Evolutionary conservation across 2,329 filamentous ascomycete genomes (phyloP), one percentile per base, ranked within the genome.

Genomic region (Chaetomium olivaceum): DNA sequence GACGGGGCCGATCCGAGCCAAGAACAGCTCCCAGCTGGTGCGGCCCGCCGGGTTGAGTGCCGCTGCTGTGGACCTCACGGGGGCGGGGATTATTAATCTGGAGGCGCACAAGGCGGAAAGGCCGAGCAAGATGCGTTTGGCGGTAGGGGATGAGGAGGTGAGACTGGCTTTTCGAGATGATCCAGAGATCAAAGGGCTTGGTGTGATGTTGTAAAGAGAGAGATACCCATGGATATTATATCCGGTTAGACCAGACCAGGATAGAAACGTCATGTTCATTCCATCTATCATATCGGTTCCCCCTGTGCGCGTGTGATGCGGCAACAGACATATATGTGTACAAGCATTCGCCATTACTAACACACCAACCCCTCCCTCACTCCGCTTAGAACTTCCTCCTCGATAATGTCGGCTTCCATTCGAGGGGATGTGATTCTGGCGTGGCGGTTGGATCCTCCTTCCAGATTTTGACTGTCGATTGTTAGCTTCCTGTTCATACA

Each of bases 391-490:
- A 95, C 77, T 93, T 95, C 76, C 91, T 87, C 74, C 90, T 84
- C 19, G 88, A 88, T 63, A 96, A 77, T 1, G 87, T 91, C 25
- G 93, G 93, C 74, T 91, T 92, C 95, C 95, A 99, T 54, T 96
- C 89, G 52, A 99, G 78, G 2, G 95, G 95, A 78, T 98, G 93
- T 1, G 91, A 91, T 77, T 98, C 92, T 46, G 91, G 90, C 0
- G 94, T 97, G 21, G 95, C 95, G 61, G 90, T 87, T 56, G 96
- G 92, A 76, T 99, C 95, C 71, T 90, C 91, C 78, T 93, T 96
- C 95, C 95, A 99, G 65, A 99, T 87, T 85, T 99, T 98, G 77
- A 97, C 84, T 88, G 61, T 31, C 61, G 5, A 60, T 62, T 56
- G 72, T 79, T 73, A 77, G 72, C 36, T 68, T 60, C 39, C 19